These are phyloP conservation scores for Ceratocystis smalleyi DNA, from an alignment of 2,329 filamentous ascomycete species.

Conservation along the genomic window DNA sequence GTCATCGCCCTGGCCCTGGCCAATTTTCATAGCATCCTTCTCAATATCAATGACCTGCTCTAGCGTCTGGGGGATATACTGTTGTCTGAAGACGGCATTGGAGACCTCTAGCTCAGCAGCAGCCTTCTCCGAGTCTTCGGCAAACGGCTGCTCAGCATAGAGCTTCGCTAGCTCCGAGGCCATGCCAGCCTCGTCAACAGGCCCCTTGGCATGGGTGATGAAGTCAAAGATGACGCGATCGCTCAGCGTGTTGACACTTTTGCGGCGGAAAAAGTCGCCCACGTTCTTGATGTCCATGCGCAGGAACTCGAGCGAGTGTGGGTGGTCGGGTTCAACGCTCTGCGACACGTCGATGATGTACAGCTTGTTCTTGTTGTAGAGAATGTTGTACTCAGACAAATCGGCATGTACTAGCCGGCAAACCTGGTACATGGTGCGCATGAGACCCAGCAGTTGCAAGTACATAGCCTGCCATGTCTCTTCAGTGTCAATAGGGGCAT, in stretches of 20 bases:
- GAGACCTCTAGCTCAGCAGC: slow-evolving; percentile 55
- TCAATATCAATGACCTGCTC: slow-evolving; percentile 96
- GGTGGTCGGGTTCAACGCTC: slow-evolving; percentile 93
- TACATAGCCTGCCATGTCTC: slow-evolving; percentile 66
- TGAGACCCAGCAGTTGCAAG: slow-evolving; percentile 66
- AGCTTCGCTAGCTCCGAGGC: slow-evolving; percentile 48
- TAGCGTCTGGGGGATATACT: slow-evolving; percentile 91
- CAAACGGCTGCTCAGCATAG: slow-evolving; percentile 40
- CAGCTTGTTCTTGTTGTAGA: slow-evolving; percentile 68
- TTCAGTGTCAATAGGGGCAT: slow-evolving; percentile 62
- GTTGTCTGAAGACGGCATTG: slow-evolving; percentile 83
- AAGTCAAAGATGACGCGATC: slow-evolving; percentile 77
- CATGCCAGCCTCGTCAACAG: slow-evolving; percentile 46
- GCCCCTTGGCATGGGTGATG: slow-evolving; percentile 48
- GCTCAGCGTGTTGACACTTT: slow-evolving; percentile 65
- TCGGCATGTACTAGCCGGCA: slow-evolving; percentile 90
- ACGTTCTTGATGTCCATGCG: slow-evolving; percentile 98
- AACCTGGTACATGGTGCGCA: slow-evolving; percentile 84
- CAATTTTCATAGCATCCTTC: slow-evolving; percentile 66
- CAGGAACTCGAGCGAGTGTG: slow-evolving; percentile 78
- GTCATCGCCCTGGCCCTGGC: slow-evolving; percentile 55
- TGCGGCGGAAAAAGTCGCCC: slow-evolving; percentile 75
- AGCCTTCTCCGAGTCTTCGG: slow-evolving; percentile 34
- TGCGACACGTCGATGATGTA: slow-evolving; percentile 97
- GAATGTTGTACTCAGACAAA: slow-evolving; percentile 93